Evolutionary conservation across 257 asterid genomes (phyloP).

Genomic region (Osmanthus fragrans): DNA sequence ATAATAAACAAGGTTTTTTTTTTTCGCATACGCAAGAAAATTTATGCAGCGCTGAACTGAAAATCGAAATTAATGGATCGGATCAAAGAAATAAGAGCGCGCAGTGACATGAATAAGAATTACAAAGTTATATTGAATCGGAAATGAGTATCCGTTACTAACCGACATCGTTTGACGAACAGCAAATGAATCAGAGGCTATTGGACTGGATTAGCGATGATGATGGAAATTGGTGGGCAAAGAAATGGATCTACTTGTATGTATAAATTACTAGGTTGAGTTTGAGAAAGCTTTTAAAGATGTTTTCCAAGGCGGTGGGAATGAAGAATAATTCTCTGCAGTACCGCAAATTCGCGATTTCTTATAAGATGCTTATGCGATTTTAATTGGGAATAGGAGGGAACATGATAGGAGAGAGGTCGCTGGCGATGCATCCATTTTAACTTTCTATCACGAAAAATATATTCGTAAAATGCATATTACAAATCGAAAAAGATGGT

Average conservation of each 20-base stretch:
- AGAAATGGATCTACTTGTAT: neutral
- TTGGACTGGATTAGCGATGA: neutral
- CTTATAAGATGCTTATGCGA: neutral
- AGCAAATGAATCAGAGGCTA: neutral
- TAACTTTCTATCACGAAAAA: too few species aligned
- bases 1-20: too few species aligned
- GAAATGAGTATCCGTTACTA: constrained; percentile 4
- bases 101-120: neutral
- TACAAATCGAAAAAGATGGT: neutral
- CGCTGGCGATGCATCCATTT: neutral
- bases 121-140: neutral
- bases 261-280: neutral
- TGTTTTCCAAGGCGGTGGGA: constrained; percentile 13
- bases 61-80: neutral
- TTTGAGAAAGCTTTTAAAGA: constrained; percentile 1
- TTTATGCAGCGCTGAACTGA: neutral
- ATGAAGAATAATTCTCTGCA: constrained; percentile 17
- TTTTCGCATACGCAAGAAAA: neutral
- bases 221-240: neutral
- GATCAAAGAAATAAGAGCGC: neutral
- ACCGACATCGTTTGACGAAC: constrained; percentile 37
- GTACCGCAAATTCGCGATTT: constrained; percentile 18
- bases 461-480: neutral
- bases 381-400: constrained; percentile 20
- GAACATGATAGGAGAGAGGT: constrained; percentile 12